A percentile compares a stretch with the other conserved stretches of the same genome.
Conservation (phyloP, 2,329 filamentous ascomycete genomes). For the Penicillium decumbens region DNA sequence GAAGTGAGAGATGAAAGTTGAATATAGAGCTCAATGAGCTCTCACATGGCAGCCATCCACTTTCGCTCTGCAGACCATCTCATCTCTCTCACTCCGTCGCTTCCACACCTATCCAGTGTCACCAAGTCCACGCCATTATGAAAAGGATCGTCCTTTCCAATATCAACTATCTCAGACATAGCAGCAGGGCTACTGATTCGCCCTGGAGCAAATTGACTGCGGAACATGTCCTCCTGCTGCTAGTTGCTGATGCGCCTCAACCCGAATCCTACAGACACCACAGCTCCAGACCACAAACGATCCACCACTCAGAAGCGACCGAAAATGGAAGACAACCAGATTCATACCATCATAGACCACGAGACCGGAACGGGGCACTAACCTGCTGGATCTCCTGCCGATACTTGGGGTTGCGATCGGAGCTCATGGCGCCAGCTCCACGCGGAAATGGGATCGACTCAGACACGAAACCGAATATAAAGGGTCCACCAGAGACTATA, state of each 20-base stretch:
- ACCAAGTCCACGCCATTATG: neutral
- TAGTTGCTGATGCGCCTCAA: neutral
- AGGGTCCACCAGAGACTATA: too few relatives aligned
- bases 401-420: conserved; percentile 76
- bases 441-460: neutral
- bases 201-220: neutral
- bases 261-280: neutral
- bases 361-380: conserved; percentile 30
- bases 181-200: neutral
- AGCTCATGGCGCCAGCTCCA: conserved; percentile 53
- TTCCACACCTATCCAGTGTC: neutral
- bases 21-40: neutral
- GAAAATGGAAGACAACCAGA: neutral
- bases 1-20: neutral
- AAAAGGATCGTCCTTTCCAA: neutral
- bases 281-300: neutral
- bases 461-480: neutral
- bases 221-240: neutral
- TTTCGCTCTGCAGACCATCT: neutral
- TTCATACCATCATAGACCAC: too few relatives aligned
- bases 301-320: neutral
- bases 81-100: neutral
- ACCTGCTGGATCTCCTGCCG: conserved; percentile 98
- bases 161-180: neutral
- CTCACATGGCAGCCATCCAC: neutral